Percentiles rank a stretch among this genome's conserved stretches.
These are phyloP conservation scores for Cornus florida DNA, from an alignment of 148 eudicot genomes.

Conservation along the genomic window DNA sequence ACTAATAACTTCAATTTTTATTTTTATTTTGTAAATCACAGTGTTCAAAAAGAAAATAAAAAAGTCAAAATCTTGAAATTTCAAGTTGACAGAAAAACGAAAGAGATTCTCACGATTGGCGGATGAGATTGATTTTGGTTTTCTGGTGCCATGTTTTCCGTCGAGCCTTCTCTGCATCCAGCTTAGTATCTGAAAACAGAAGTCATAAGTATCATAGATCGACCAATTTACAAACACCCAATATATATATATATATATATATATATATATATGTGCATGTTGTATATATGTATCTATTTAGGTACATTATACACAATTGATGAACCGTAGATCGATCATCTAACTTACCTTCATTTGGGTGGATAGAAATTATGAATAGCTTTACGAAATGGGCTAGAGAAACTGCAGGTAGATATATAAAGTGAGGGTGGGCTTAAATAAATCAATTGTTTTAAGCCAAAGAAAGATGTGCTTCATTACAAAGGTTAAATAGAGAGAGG, in stretches of 20 bases:
- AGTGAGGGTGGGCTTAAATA: slow-evolving; percentile 10
- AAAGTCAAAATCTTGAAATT: neutral
- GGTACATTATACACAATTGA: no score
- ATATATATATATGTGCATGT: no score
- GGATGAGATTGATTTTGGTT: slow-evolving; percentile 18
- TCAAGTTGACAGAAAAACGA: neutral
- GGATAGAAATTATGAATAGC: neutral
- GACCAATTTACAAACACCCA: neutral
- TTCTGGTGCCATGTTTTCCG: slow-evolving; percentile 37
- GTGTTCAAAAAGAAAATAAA: no score
- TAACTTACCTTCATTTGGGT: slow-evolving; percentile 33
- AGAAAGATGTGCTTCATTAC: neutral
- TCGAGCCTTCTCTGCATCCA: slow-evolving; percentile 69
- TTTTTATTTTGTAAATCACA: no score
- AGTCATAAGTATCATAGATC: neutral
- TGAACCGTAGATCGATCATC: neutral
- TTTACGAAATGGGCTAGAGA: neutral
- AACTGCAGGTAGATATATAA: neutral
- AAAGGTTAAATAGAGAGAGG: slow-evolving; percentile 29
- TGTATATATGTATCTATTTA: no score
- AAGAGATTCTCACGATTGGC: slow-evolving; percentile 17
- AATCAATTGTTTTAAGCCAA: slow-evolving; percentile 8
- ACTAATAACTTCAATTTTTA: no score
- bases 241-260: neutral
- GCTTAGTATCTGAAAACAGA: slow-evolving; percentile 49